These are phyloP conservation scores for Alloteropsis angusta DNA, from an alignment of 202 grass and related monocot species.

Conservation along the genomic window DNA sequence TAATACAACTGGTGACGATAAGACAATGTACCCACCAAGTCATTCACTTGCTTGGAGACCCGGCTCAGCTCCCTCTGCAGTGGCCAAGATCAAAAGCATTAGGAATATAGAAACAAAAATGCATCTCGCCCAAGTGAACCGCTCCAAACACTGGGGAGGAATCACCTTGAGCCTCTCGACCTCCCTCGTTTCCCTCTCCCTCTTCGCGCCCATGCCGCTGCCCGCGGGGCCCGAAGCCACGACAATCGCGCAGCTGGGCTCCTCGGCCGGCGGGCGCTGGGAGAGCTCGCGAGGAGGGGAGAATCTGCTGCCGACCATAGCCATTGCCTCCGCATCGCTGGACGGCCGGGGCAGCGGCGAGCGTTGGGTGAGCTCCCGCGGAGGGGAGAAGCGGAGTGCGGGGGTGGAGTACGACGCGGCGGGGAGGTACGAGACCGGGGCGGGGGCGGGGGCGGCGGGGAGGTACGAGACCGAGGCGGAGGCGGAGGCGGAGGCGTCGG, in stretches of 20 bases:
- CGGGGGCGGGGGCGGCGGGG: neutral
- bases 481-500: neutral
- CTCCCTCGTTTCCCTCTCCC: conserved; percentile 37
- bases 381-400: conserved; percentile 14
- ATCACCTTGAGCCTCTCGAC: conserved; percentile 65
- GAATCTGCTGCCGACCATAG: conserved; percentile 9
- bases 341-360: neutral
- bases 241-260: neutral
- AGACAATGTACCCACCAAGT: conserved; percentile 37
- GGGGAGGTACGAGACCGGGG: neutral
- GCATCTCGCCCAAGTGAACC: neutral
- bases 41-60: conserved; percentile 35
- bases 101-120: neutral
- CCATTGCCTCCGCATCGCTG: neutral
- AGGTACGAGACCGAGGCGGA: neutral
- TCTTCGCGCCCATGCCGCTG: neutral
- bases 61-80: conserved; percentile 55
- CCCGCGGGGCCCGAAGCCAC: neutral
- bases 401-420: neutral
- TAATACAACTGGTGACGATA: neutral
- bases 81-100: neutral
- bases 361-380: conserved; percentile 4
- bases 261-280: conserved; percentile 22
- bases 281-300: conserved; percentile 71
- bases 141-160: neutral